Percentiles rank a stretch among this genome's conserved stretches.
phyloP scores from a whole-genome alignment of 2,329 filamentous ascomycete genomes.

The Ceratocystiopsis brevicomis region DNA sequence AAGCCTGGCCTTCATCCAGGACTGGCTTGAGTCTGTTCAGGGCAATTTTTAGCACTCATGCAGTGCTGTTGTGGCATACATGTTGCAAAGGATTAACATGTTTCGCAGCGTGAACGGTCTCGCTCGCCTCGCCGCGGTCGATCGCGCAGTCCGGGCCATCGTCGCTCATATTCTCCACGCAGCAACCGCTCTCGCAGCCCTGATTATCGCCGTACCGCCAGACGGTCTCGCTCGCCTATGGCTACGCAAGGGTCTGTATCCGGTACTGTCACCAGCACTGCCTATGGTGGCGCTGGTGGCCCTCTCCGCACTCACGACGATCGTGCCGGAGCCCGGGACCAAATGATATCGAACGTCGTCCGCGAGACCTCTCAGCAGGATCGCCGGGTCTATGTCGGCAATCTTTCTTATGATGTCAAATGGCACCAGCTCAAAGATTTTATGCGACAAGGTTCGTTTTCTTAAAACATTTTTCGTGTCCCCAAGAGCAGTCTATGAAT shows the following conservation, averaged over 20 bases:
- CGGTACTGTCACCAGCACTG: constrained; percentile 46
- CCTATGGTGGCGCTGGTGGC: constrained; percentile 36
- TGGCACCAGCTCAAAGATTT: constrained; percentile 99
- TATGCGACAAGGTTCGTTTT: constrained; percentile 85
- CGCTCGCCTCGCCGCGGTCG: constrained; percentile 60
- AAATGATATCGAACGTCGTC: constrained; percentile 90
- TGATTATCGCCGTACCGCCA: constrained; percentile 52
- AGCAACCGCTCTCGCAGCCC: constrained; percentile 59
- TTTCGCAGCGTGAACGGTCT: constrained; percentile 58
- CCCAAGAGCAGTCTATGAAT: neutral
- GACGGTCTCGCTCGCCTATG: constrained; percentile 76
- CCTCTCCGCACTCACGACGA: constrained; percentile 69
- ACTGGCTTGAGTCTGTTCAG: no score
- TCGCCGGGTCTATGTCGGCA: constrained; percentile 97
- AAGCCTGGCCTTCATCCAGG: no score
- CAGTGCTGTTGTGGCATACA: no score
- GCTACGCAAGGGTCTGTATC: constrained; percentile 49
- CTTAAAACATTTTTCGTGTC: neutral
- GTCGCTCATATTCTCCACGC: constrained; percentile 62
- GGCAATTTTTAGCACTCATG: no score
- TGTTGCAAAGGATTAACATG: no score
- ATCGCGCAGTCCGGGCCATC: constrained; percentile 64
- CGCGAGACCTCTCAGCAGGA: constrained; percentile 94
- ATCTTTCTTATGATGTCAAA: constrained; percentile 98
- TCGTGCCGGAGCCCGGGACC: constrained; percentile 63